These are phyloP conservation scores for Penicillium aurantiogriseum DNA, from an alignment of 2,329 filamentous ascomycete genomes.

Conservation along the genomic window DNA sequence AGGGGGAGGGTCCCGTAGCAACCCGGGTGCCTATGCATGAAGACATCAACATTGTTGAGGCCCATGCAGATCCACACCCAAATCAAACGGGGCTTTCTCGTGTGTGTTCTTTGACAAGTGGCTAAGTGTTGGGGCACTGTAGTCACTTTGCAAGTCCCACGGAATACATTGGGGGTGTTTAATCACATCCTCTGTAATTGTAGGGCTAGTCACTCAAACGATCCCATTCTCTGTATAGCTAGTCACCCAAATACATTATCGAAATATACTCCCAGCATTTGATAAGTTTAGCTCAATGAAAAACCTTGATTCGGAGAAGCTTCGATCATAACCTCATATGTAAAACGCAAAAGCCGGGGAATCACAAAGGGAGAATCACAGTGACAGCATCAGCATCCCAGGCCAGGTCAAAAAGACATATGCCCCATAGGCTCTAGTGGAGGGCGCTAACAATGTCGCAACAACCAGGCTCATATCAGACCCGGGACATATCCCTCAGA, in stretches of 20 bases:
- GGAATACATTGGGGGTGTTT: not conserved
- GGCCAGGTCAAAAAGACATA: not conserved
- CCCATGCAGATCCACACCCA: not conserved
- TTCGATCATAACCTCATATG: constrained; percentile 9
- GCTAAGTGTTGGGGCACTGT: not conserved
- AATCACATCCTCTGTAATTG: not conserved
- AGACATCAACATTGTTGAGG: not conserved
- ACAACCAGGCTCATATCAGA: not conserved
- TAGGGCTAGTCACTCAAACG: not conserved
- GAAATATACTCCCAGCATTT: not conserved
- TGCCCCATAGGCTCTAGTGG: not conserved
- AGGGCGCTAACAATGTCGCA: not conserved
- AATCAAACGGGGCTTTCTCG: not conserved
- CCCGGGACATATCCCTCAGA: not conserved
- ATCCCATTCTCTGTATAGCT: not conserved
- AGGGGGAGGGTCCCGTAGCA: not conserved
- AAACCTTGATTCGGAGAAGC: not conserved
- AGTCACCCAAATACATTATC: not conserved
- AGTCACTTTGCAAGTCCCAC: not conserved
- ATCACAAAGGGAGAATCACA: not conserved
- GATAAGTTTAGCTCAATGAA: not conserved
- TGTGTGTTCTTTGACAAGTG: not conserved
- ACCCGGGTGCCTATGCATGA: not conserved
- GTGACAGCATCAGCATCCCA: not conserved
- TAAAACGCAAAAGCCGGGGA: constrained; percentile 6